Evolutionary conservation across 345 rosid genomes (phyloP).

Genomic region (Pistacia vera): DNA sequence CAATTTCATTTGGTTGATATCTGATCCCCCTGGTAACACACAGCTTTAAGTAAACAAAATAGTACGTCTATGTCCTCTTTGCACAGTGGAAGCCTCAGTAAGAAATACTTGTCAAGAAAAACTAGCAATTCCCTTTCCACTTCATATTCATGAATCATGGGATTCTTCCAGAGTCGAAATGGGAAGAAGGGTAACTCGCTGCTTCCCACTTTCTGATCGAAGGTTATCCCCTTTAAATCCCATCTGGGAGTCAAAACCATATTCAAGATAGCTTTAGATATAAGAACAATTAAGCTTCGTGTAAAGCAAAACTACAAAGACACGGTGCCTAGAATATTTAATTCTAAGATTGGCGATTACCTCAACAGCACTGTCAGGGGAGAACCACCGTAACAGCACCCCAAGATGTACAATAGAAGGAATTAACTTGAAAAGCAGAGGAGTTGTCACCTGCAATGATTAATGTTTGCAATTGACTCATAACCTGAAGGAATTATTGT

Average conservation of each 20-base stretch:
- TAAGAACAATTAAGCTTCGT: not conserved
- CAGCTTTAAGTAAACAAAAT: not conserved
- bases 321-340: not conserved
- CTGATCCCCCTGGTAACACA: too few relatives aligned
- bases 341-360: constrained; percentile 34
- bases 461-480: not conserved
- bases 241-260: constrained; percentile 37
- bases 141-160: constrained; percentile 42
- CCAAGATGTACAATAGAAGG: constrained; percentile 91
- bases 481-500: not conserved
- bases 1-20: not conserved
- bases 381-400: constrained; percentile 83
- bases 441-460: constrained; percentile 74
- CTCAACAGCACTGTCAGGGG: constrained; percentile 72
- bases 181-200: constrained; percentile 24
- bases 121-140: not conserved
- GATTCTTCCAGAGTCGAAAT: constrained; percentile 43
- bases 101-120: not conserved
- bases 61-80: not conserved
- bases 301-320: not conserved
- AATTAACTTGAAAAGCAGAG: constrained; percentile 90
- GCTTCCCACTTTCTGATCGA: constrained; percentile 54
- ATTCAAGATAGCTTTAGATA: constrained; percentile 11
- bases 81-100: not conserved
- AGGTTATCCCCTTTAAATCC: constrained; percentile 54